A percentile compares a stretch with the other conserved stretches of the same genome.
Evolutionary conservation across 345 rosid genomes (phyloP).

Genomic region (Corymbia maculata): DNA sequence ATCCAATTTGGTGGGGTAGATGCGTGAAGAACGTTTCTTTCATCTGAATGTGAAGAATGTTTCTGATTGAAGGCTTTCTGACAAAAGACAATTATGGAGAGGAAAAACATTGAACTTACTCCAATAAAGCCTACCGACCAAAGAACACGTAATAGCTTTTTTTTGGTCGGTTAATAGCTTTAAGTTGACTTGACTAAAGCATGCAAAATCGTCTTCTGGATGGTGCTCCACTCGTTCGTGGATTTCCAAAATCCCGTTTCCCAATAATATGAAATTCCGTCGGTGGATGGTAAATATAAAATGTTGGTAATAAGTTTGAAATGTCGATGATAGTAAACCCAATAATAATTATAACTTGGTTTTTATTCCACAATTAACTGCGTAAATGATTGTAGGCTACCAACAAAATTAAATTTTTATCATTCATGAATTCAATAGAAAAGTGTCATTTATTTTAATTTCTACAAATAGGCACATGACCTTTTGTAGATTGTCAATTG

Average conservation of each 20-base stretch:
- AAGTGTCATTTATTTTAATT: neutral
- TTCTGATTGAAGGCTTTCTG: neutral
- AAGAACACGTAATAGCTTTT: neutral
- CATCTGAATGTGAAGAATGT: neutral
- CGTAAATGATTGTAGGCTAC: neutral
- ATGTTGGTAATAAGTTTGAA: neutral
- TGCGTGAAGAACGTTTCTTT: neutral
- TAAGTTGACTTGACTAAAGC: neutral
- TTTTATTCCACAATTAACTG: neutral
- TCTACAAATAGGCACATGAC: neutral
- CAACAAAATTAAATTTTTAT: neutral
- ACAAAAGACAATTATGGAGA: too few relatives aligned
- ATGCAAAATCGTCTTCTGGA: neutral
- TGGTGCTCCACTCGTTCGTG: neutral
- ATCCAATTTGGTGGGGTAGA: neutral
- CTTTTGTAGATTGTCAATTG: neutral
- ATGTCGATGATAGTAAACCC: neutral
- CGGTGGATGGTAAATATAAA: too few relatives aligned
- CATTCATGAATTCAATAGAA: neutral
- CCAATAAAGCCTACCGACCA: neutral
- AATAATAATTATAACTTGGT: too few relatives aligned
- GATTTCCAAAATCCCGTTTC: neutral
- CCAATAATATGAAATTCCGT: accelerated
- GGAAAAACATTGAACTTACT: neutral
- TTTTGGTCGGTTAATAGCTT: neutral